Percentiles rank a stretch among this genome's conserved stretches.
These are phyloP conservation scores for Penicillium macrosclerotiorum DNA, from an alignment of 495 filamentous ascomycete genomes.

Conservation along the genomic window DNA sequence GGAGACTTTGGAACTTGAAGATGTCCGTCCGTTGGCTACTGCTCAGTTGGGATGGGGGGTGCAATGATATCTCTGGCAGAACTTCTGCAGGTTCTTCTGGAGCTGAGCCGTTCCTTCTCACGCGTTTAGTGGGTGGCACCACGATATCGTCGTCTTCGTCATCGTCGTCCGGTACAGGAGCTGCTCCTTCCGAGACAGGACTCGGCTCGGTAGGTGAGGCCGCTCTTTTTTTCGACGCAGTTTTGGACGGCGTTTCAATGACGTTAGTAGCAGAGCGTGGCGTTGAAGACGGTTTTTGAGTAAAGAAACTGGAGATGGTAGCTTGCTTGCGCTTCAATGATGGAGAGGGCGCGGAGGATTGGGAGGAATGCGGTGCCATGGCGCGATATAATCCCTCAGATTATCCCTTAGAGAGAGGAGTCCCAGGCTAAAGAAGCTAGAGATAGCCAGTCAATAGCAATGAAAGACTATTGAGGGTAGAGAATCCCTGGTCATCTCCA, in stretches of 20 bases:
- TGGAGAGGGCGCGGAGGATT: conserved; percentile 40
- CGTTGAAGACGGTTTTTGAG: conserved; percentile 50
- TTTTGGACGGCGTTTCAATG: conserved; percentile 7
- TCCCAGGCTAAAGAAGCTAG: background rate
- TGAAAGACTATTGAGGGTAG: background rate
- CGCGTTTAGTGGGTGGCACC: conserved; percentile 39
- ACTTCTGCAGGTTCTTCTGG: conserved; percentile 13
- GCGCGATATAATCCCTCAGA: background rate
- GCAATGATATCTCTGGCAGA: conserved; percentile 6
- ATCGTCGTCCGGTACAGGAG: conserved; percentile 17
- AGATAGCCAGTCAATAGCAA: background rate
- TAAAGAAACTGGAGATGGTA: conserved; percentile 86
- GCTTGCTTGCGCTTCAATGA: conserved; percentile 63
- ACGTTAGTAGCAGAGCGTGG: conserved; percentile 15
- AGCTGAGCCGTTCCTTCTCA: conserved; percentile 20
- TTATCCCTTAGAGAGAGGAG: no score
- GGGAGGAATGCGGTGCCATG: conserved; percentile 42
- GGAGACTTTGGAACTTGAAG: conserved; percentile 43
- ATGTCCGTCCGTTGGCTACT: conserved; percentile 39
- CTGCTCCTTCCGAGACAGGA: conserved; percentile 16
- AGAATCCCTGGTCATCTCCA: background rate
- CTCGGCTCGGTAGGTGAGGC: conserved; percentile 12
- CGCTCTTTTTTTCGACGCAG: conserved; percentile 12
- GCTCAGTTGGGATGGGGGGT: conserved; percentile 15
- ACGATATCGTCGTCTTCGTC: conserved; percentile 43